These are phyloP conservation scores for Cercospora citrullina DNA, from an alignment of 2,329 filamentous ascomycete genomes.

Conservation along the genomic window DNA sequence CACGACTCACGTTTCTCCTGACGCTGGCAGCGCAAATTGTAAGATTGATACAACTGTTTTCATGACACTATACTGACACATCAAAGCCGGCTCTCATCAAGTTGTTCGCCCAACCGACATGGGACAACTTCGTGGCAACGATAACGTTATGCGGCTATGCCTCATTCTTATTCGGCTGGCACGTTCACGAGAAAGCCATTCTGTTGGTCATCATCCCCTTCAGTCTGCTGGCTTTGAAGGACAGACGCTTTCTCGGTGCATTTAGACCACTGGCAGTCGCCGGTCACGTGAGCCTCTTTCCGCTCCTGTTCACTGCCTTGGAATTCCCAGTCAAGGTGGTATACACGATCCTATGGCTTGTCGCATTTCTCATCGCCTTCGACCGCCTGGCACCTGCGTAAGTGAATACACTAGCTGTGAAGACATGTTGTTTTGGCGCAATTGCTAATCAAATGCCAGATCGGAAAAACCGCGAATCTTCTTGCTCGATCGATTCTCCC, in stretches of 20 bases:
- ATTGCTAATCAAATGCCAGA: slow-evolving; percentile 33
- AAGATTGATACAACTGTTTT: slow-evolving; percentile 27
- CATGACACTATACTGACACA: background rate
- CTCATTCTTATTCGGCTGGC: slow-evolving; percentile 97
- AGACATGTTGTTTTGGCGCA: slow-evolving; percentile 11
- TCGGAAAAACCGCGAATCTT: slow-evolving; percentile 79
- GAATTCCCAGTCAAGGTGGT: slow-evolving; percentile 93
- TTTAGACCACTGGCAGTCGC: slow-evolving; percentile 91
- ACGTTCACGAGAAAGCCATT: slow-evolving; percentile 97
- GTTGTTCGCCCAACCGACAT: slow-evolving; percentile 76
- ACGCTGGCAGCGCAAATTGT: slow-evolving; percentile 79
- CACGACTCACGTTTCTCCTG: slow-evolving; percentile 75
- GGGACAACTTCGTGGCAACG: slow-evolving; percentile 85
- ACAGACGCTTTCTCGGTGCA: slow-evolving; percentile 84
- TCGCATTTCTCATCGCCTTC: slow-evolving; percentile 81
- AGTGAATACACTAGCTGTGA: slow-evolving; percentile 31
- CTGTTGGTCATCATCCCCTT: slow-evolving; percentile 93
- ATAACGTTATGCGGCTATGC: slow-evolving; percentile 93
- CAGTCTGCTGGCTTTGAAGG: slow-evolving; percentile 84
- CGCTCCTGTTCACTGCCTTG: slow-evolving; percentile 83
- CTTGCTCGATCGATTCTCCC: slow-evolving; percentile 84
- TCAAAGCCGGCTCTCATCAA: slow-evolving; percentile 69
- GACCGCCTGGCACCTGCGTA: slow-evolving; percentile 80
- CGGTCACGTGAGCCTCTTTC: slow-evolving; percentile 93
- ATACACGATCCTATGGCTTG: slow-evolving; percentile 90